These are phyloP conservation scores for Zygosaccharomyces gambellarensis DNA, from an alignment of 805 yeast species.

Conservation along the genomic window DNA sequence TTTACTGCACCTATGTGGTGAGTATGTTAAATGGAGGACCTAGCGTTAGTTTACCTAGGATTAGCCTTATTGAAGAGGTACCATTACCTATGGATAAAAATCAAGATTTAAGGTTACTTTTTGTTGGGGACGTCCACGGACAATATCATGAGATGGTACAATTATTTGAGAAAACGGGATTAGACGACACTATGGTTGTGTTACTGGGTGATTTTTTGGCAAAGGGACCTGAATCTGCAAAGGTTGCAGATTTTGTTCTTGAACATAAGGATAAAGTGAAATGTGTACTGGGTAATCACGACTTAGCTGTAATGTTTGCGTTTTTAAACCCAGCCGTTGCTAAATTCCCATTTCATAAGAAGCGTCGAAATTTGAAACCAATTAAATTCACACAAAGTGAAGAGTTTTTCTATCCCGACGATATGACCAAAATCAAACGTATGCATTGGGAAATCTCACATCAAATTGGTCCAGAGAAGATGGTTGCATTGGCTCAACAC, in stretches of 20 bases:
- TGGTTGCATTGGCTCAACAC: conserved; percentile 18
- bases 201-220: conserved; percentile 80
- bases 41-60: conserved; percentile 5
- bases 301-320: conserved; percentile 58
- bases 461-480: conserved; percentile 19
- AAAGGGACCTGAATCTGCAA: conserved; percentile 74
- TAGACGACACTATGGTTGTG: conserved; percentile 44
- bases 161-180: conserved; percentile 49
- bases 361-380: conserved; percentile 29
- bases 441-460: conserved; percentile 21
- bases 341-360: conserved; percentile 26
- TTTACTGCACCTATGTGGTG: conserved; percentile 2
- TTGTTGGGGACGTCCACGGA: conserved; percentile 90
- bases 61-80: conserved; percentile 8
- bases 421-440: conserved; percentile 15
- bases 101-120: conserved; percentile 43
- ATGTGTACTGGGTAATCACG: conserved; percentile 89
- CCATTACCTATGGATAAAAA: conserved; percentile 2
- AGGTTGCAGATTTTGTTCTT: conserved; percentile 62
- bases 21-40: neutral
- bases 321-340: conserved; percentile 41
- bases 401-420: conserved; percentile 15
- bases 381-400: conserved; percentile 17
- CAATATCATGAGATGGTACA: conserved; percentile 50
- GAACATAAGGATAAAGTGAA: conserved; percentile 45